phyloP scores from a whole-genome alignment of 176 grass and related monocot species.

The Elymus sibiricus region DNA sequence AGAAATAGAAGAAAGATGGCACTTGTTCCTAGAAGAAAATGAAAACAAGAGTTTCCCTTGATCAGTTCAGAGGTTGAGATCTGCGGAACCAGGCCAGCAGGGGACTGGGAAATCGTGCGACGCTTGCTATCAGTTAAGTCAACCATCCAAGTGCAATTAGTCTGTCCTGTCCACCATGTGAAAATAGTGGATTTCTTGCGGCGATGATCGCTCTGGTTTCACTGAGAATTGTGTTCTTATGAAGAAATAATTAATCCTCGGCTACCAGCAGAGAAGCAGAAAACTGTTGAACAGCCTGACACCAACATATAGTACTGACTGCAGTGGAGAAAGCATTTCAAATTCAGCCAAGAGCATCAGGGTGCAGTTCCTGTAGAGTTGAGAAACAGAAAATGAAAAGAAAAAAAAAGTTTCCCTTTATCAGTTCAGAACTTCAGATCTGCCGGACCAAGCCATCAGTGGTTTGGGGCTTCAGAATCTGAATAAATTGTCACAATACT shows the following conservation, averaged over 20 bases:
- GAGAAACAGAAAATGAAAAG: background rate
- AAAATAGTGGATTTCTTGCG: background rate
- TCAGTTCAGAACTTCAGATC: background rate
- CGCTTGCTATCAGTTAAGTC: too few relatives aligned
- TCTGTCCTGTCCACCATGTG: too few relatives aligned
- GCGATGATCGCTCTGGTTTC: background rate
- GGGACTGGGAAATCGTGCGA: too few relatives aligned
- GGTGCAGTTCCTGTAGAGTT: background rate
- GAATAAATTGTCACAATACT: background rate
- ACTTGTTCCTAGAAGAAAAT: too few relatives aligned
- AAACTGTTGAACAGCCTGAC: background rate
- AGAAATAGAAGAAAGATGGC: too few relatives aligned
- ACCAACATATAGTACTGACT: background rate
- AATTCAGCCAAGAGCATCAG: background rate
- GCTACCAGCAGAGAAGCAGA: background rate
- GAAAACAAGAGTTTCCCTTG: too few relatives aligned
- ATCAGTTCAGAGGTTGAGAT: background rate
- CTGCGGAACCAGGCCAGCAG: background rate
- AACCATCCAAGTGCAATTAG: too few relatives aligned
- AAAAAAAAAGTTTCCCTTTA: background rate
- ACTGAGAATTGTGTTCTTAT: background rate
- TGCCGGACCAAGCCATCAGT: background rate
- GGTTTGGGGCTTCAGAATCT: background rate
- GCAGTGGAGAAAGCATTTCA: background rate
- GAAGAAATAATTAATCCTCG: background rate